Conservation (phyloP, 2,329 filamentous ascomycete genomes). For the Arthrobotrys megalospora region DNA sequence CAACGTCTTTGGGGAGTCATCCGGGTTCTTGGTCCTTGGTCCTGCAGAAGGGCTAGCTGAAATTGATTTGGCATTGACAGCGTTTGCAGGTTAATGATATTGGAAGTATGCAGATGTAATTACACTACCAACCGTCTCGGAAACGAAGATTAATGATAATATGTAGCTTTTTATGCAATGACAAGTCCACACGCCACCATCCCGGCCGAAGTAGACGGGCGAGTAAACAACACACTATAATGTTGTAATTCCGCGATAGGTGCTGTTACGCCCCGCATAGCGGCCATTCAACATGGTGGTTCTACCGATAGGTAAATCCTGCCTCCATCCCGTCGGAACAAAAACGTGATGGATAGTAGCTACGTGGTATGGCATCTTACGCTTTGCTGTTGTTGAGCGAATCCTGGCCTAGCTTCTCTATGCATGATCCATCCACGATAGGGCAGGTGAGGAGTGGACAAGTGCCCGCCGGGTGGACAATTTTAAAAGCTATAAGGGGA, state of each 20-base stretch:
- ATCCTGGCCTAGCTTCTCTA: too few relatives aligned
- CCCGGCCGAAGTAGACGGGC: too few relatives aligned
- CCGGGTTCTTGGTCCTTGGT: neutral
- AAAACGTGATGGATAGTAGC: neutral
- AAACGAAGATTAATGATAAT: neutral
- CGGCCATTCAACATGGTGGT: too few relatives aligned
- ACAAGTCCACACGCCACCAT: too few relatives aligned
- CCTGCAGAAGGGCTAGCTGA: neutral
- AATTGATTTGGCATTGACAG: neutral
- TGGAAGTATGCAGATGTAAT: too few relatives aligned
- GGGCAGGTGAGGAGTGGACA: slow-evolving; percentile 21
- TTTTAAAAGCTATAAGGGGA: neutral
- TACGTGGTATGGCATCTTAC: too few relatives aligned
- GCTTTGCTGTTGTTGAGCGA: too few relatives aligned
- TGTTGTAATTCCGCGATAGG: neutral
- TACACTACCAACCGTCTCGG: neutral
- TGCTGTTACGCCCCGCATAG: too few relatives aligned
- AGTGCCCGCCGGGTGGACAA: slow-evolving; percentile 33
- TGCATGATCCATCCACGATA: slow-evolving; percentile 15
- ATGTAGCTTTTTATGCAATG: neutral
- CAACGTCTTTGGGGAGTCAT: neutral
- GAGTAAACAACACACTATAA: neutral
- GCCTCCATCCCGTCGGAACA: neutral
- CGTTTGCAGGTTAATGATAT: neutral
- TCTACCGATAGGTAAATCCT: too few relatives aligned